Evolutionary conservation across 495 filamentous ascomycete species (phyloP), one percentile per base, ranked within the genome.

Genomic region (Cudoniella acicularis): DNA sequence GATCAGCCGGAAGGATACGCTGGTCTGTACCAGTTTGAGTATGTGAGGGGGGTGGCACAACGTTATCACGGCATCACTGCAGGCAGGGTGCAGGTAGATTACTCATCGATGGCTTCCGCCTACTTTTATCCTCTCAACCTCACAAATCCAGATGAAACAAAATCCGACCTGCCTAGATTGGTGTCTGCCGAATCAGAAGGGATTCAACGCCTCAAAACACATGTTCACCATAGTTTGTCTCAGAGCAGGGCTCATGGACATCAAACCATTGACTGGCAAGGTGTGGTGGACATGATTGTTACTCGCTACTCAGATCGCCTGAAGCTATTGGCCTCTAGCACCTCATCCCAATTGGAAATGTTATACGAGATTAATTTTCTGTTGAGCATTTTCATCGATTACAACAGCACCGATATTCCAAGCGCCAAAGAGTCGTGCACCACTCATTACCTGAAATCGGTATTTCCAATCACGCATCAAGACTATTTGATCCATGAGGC

Each of bases 1-100:
- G 30, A 41, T 4, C 25, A 23, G 1, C 47, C 17, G 3, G 59
- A 50, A 16, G 21, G 20, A 2, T 22, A 49, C 10, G 9, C 13
- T 24, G 43, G 18, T 16, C 43, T 63, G 11, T 16, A 40, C 0
- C 21, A 53, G 9, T 72, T 74, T 25, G 71, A 75, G 62, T 73
- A 59, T 54, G 48, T 70, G 9, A 54, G 73, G n/a, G 74, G 79
- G 0, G 72, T 84, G 1, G 69, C 78, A 0, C 70, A 76, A 42
- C 76, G 85, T n/a, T 89, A 86, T 64, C 56, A 79, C 22, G 81
- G 79, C 0, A 84, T 89, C 47, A 81, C 81, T 0, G 77, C 77
- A 0, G 67, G 70, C 3, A 71, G 85, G 36, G 79, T 83, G 0
- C 51, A 41, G n/a, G 54, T 88, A 27, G 82, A 88, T 67, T 87